Base-by-base conservation (phyloP, 805 yeast species). In the Starmerella apicola region DNA sequence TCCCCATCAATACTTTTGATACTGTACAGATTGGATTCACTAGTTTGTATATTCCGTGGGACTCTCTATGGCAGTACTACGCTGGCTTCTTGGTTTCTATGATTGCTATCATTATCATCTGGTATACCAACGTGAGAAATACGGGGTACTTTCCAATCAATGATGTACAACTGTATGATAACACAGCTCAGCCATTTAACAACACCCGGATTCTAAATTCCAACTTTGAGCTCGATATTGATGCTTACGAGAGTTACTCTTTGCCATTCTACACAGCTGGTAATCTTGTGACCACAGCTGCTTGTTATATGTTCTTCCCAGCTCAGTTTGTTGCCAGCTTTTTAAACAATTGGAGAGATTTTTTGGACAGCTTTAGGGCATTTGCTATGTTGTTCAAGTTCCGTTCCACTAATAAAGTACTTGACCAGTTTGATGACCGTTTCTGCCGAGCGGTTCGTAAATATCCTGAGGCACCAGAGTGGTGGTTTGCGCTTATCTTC, bases 221-320 rank as follows among this genome's bases (percentile, higher is more conserved):
- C 37, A 58, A 39, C 75, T 5, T 15, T 25, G 50, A 60, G n/a
- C 37, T 77, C 45, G 63, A 70, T 51, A 57, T 59, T 37, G 58
- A 56, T 7, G 72, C 63, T 5, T 78, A 77, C 57, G 56, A 70
- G 50, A 55, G 58, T 5, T 78, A 78, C 59, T 77, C 83, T 1
- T 80, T 82, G 8, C 83, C 84, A 7, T 77, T 68, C 56, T 75
- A 73, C 51, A 54, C 73, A 22, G 81, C 83, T 5, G 81, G 76
- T 2, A 72, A 72, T 54, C 55, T 75, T 44, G 71, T 76, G 9
- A 55, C 65, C 17, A 75, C 74, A 51, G 80, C 81, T 16, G 69
- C 75, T 0, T 67, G 63, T 51, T 74, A 73, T 54, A 70, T 71
- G 28, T 55, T 70, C 35, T 72, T 73, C 49, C 78, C 81, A 4